Evolutionary conservation across 1,139 yeast species (phyloP).

Genomic region (Petasospora fabianii): DNA sequence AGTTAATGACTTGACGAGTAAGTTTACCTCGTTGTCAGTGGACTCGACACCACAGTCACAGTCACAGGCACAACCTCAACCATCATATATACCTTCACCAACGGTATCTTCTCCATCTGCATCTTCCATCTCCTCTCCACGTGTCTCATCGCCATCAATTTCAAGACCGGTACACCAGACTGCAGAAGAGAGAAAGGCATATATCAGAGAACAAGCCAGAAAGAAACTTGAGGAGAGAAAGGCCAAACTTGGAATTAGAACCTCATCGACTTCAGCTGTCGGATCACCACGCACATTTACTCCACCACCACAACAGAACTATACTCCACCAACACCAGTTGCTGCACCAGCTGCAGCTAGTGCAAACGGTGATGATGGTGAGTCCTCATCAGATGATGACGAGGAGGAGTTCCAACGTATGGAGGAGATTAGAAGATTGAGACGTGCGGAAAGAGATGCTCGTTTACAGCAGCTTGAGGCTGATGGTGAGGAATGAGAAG

Average conservation of each 20-base stretch:
- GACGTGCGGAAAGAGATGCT: conserved; percentile 22
- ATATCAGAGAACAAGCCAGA: conserved; percentile 87
- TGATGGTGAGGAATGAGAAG: background rate
- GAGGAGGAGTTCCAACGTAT: conserved; percentile 25
- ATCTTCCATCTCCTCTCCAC: conserved; percentile 4
- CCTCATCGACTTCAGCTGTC: conserved; percentile 17
- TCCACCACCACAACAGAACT: no score
- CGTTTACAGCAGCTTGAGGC: conserved; percentile 5
- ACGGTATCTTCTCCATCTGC: conserved; percentile 1
- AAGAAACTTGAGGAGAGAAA: conserved; percentile 84
- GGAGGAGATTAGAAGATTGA: conserved; percentile 26
- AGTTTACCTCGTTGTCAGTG: conserved; percentile 7
- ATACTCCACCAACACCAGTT: conserved; percentile 26
- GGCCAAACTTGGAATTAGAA: conserved; percentile 71
- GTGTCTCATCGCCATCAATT: conserved; percentile 1
- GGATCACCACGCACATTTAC: no score
- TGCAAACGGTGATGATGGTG: conserved; percentile 4
- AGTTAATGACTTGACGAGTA: conserved; percentile 19
- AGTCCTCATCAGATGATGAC: conserved; percentile 22
- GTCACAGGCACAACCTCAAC: no score
- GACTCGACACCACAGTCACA: conserved; percentile 5
- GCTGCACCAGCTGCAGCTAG: no score
- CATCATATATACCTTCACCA: conserved; percentile 3
- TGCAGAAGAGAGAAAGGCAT: conserved; percentile 73
- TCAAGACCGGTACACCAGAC: conserved; percentile 31